Base-by-base conservation (phyloP, 495 filamentous ascomycete species). In the Penicillium ochrochloron region DNA sequence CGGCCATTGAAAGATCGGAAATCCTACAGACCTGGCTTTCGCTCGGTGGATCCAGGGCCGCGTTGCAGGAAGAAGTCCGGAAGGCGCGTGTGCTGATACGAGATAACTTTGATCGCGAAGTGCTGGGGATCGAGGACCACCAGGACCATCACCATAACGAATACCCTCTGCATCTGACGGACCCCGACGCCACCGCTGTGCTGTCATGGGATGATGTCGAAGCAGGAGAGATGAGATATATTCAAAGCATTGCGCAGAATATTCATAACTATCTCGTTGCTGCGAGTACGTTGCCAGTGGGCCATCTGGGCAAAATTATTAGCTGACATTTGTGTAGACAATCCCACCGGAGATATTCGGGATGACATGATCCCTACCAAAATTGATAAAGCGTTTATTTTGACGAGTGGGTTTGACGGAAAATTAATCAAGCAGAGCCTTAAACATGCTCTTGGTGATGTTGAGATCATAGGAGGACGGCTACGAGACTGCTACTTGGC, bases 101-200 rank as follows among this genome's bases (percentile, higher is more conserved):
- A 56, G 53, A 56, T 34, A 56, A 56, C 12, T 5, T 56, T 56
- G 53, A 56, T 56, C 53, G 53, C 29, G 53, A 56, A 56, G 27
- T 56, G 53, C 53, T 56, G 53, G 53, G 29, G 53, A 11, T 29
- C 53, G 29, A 56, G 53, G 53, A 56, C 53, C 53, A 56, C 53
- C 53, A 56, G 53, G 53, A 56, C 53, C 53, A 56, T 56, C 53
- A 56, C 53, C 53, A 56, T 56, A 56, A 56, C 53, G 53, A 56
- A 56, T 56, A 56, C 53, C 53, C 53, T 56, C 53, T 56, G 25
- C 53, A 56, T 56, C 53, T 56, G 53, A 56, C 37, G 29, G 29
- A 35, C 53, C 53, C 53, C 53, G 53, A 56, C 5, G 53, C 29
- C 29, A 56, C 53, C 53, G 53, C 53, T 35, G 53, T 56, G 53